A percentile compares a stretch with the other conserved stretches of the same genome.
phyloP scores from a whole-genome alignment of 257 asterid genomes.

The Jacaranda copaia region DNA sequence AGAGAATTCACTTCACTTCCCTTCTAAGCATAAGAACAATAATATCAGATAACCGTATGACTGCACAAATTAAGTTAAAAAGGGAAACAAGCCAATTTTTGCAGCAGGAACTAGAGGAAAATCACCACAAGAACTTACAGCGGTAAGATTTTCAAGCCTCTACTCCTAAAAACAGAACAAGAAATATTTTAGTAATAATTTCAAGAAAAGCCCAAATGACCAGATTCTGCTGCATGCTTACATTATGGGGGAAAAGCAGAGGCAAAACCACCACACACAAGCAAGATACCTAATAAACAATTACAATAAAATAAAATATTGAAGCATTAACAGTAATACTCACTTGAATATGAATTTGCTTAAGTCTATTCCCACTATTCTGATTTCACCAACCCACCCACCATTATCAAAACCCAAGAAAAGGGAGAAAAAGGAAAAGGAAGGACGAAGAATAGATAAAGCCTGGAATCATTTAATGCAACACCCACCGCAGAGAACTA shows the following conservation, averaged over 20 bases:
- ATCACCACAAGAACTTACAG: not conserved
- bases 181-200: not conserved
- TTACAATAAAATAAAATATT: not conserved
- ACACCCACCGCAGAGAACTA: conserved; percentile 31
- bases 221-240: conserved; percentile 36
- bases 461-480: conserved; percentile 28
- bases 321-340: not conserved
- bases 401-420: conserved; percentile 22
- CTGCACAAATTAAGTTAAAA: not conserved
- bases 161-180: not conserved
- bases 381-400: conserved; percentile 36
- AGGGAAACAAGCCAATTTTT: conserved; percentile 6
- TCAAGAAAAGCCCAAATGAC: not conserved
- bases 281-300: not conserved
- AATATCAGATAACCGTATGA: too few relatives aligned
- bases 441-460: not conserved
- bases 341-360: conserved; percentile 29
- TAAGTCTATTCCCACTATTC: not conserved
- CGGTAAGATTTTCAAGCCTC: not conserved
- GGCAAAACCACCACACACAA: not conserved
- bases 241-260: conserved; percentile 6
- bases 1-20: too few relatives aligned
- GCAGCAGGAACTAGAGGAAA: not conserved
- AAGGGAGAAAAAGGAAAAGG: not conserved
- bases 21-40: too few relatives aligned